A percentile compares a stretch with the other conserved stretches of the same genome.
These are phyloP conservation scores for Sugiyamaella sp. DNA, from an alignment of 1,139 yeast genomes.

Conservation along the genomic window DNA sequence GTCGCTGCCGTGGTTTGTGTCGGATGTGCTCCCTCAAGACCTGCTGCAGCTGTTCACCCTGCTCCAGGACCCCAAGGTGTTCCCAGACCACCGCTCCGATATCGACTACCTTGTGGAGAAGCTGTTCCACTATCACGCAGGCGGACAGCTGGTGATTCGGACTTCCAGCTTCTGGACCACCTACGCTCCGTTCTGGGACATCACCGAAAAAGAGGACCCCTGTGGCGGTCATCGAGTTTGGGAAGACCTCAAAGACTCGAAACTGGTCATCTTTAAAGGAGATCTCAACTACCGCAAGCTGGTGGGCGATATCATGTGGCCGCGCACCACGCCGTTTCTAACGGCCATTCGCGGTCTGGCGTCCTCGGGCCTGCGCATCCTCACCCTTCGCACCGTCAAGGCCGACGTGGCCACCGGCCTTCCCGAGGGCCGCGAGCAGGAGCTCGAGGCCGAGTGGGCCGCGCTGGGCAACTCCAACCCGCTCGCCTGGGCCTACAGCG, in stretches of 20 bases:
- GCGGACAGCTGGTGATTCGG: slow-evolving; percentile 58
- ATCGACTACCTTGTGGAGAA: slow-evolving; percentile 53
- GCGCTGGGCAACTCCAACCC: slow-evolving; percentile 62
- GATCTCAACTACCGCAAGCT: slow-evolving; percentile 94
- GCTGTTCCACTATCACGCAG: slow-evolving; percentile 51
- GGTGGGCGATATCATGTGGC: slow-evolving; percentile 91
- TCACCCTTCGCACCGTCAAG: slow-evolving; percentile 88
- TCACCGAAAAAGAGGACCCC: slow-evolving; percentile 55
- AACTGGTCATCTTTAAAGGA: slow-evolving; percentile 85
- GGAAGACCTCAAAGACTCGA: slow-evolving; percentile 56
- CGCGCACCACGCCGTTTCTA: slow-evolving; percentile 70
- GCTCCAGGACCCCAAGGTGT: slow-evolving; percentile 55
- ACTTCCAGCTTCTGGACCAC: slow-evolving; percentile 88
- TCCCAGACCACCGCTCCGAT: slow-evolving; percentile 52
- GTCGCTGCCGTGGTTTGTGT: slow-evolving; percentile 94
- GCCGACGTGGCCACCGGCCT: slow-evolving; percentile 97
- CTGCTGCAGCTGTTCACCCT: slow-evolving; percentile 62
- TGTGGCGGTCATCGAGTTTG: slow-evolving; percentile 62
- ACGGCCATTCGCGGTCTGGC: slow-evolving; percentile 73
- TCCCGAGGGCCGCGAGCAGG: slow-evolving; percentile 66
- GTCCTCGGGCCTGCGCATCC: slow-evolving; percentile 56
- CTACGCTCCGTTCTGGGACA: slow-evolving; percentile 66
- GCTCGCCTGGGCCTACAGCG: slow-evolving; percentile 81
- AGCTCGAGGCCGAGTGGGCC: slow-evolving; percentile 61
- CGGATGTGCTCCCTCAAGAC: slow-evolving; percentile 90